These are phyloP conservation scores for Coriolopsis trogii DNA, from an alignment of 1,284 basidiomycete genomes.

Conservation along the genomic window DNA sequence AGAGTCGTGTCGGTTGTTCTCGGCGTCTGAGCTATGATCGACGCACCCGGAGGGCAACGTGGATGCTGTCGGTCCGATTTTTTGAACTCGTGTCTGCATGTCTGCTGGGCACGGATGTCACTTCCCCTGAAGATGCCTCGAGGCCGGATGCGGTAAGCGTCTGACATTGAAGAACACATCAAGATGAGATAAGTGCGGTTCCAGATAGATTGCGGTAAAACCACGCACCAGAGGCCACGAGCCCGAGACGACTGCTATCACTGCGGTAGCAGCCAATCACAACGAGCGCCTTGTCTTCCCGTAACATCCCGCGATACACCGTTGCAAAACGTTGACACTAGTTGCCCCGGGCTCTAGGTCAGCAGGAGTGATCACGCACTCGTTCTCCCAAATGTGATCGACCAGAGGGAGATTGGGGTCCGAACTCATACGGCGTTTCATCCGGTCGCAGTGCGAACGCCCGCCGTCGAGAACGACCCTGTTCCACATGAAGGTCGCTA, in stretches of 20 bases:
- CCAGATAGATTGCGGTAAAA: not conserved
- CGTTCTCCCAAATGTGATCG: not conserved
- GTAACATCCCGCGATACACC: not conserved
- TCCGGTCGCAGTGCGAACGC: not conserved
- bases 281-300: not conserved
- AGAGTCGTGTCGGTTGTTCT: not conserved
- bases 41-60: not conserved
- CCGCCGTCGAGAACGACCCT: not conserved
- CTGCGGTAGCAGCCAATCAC: conserved; percentile 1
- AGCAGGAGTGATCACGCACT: conserved; percentile 1
- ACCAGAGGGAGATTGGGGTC: conserved; percentile 1
- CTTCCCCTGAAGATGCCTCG: not conserved
- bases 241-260: not conserved
- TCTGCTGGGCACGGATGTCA: not conserved
- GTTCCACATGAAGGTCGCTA: too few relatives aligned
- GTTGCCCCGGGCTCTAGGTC: not conserved
- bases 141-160: not conserved
- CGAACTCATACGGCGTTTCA: not conserved
- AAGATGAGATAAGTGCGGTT: not conserved
- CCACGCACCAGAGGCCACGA: not conserved
- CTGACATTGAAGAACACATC: not conserved
- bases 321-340: not conserved
- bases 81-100: not conserved
- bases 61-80: conserved; percentile 2
- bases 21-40: conserved; percentile 1